Conservation (phyloP, 768 basidiomycete genomes). For the Hirschioporus abietinus region DNA sequence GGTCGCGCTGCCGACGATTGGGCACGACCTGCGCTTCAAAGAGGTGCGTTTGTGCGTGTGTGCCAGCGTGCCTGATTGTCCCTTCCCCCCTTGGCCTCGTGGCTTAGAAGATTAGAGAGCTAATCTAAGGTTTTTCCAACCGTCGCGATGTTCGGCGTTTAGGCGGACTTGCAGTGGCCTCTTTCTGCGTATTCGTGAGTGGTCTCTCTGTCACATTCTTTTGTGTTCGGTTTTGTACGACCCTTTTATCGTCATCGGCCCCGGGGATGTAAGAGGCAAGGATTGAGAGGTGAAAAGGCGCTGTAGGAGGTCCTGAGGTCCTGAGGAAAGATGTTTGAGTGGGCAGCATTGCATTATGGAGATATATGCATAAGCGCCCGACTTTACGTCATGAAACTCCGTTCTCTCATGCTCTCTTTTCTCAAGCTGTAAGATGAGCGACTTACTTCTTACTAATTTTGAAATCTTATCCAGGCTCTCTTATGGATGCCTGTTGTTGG, state of each 20-base stretch:
- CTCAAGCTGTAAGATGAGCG: no score
- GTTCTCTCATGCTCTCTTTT: no score
- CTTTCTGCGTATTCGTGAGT: constrained; percentile 22
- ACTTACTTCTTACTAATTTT: not conserved
- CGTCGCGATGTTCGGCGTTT: not conserved
- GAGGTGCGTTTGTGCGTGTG: not conserved
- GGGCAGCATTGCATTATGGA: not conserved
- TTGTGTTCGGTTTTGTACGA: no score
- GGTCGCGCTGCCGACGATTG: constrained; percentile 24
- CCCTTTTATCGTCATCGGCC: no score
- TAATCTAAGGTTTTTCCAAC: no score
- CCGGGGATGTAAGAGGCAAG: no score
- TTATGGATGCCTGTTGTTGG: constrained; percentile 17
- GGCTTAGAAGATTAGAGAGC: no score
- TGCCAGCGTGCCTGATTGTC: not conserved
- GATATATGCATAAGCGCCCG: not conserved
- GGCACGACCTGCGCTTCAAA: constrained; percentile 20
- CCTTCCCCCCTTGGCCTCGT: no score
- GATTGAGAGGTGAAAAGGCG: no score
- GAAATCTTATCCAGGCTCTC: constrained; percentile 11
- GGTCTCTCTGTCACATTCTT: no score
- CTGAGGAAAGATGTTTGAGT: no score
- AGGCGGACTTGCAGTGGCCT: constrained; percentile 23
- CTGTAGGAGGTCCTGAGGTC: no score
- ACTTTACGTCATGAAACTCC: not conserved